Evolutionary conservation across 2,329 filamentous ascomycete genomes (phyloP), one percentile per base, ranked within the genome.

Genomic region (Neofusicoccum sp.): DNA sequence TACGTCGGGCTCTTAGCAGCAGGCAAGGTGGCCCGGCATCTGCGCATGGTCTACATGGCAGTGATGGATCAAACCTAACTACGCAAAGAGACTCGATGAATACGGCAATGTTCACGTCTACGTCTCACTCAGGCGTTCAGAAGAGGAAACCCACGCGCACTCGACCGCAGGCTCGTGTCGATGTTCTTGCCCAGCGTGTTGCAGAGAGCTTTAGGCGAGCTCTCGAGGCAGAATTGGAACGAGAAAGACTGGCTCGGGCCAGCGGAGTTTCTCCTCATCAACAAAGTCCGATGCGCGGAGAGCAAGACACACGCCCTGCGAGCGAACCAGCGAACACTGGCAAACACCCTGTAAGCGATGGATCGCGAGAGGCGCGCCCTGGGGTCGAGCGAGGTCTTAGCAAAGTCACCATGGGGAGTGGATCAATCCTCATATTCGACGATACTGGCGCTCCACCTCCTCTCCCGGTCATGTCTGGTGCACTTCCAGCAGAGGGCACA

Each of bases 401-500:
- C 66, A 80, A 81, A 62, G 85, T 94, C 48, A 95, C 92, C 0
- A 83, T 83, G 9, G 91, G 92, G n/a, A 96, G 92, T 80, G 89
- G 93, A 71, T 96, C 92, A 0, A 96, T 97, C 67, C 84, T 97
- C 62, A 96, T 97, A 71, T 87, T 96, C 39, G 91, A 96, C 68
- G 84, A 85, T 66, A 86, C 84, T 64, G 87, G 86, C 5, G 62
- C 72, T 36, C 89, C 88, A 0, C 77, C 79, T 4, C 78, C 85
- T 7, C 74, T 82, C n/a, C 76, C 81, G 0, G 67, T 78, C 8
- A 85, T 87, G 83, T 80, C 83, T 7, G 84, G 81, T 7, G 79
- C 79, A 37, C 70, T 84, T 29, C 52, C 49, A 8, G 60, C 48
- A 16, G 59, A 61, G 2, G 44, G 44, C 11, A 28, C 3, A 16